Evolutionary conservation across 2,329 filamentous ascomycete species (phyloP).

Genomic region (Stromatinia cepivora): DNA sequence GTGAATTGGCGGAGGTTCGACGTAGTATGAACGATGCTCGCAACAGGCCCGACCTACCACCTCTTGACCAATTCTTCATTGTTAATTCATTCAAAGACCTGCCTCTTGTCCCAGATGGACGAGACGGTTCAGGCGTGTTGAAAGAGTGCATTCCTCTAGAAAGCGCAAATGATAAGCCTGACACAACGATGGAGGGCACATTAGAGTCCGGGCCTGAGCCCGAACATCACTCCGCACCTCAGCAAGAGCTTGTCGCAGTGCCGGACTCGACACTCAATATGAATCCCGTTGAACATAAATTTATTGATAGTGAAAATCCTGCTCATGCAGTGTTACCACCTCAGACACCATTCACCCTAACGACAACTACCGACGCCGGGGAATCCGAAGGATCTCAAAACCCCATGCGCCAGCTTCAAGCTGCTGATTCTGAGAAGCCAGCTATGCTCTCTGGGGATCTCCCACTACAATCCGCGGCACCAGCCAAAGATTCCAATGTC

Average conservation of each 20-base stretch:
- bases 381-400: neutral
- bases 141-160: neutral
- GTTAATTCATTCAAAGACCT: conserved; percentile 30
- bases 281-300: neutral
- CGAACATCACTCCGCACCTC: neutral
- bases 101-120: conserved; percentile 14
- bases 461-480: neutral
- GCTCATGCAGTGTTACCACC: neutral
- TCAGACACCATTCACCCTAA: neutral
- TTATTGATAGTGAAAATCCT: neutral
- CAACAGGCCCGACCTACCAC: conserved; percentile 31
- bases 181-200: neutral
- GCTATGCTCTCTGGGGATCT: neutral
- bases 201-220: neutral
- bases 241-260: neutral
- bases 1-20: conserved; percentile 37
- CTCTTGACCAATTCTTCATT: conserved; percentile 24
- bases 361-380: neutral
- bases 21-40: conserved; percentile 29
- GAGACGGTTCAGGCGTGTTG: conserved; percentile 1
- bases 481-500: neutral
- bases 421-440: neutral
- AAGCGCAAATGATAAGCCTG: neutral
- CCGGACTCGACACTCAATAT: neutral
- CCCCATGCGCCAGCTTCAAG: neutral